Evolutionary conservation across 306 rosid species (phyloP).

Genomic region (Betula pendula): DNA sequence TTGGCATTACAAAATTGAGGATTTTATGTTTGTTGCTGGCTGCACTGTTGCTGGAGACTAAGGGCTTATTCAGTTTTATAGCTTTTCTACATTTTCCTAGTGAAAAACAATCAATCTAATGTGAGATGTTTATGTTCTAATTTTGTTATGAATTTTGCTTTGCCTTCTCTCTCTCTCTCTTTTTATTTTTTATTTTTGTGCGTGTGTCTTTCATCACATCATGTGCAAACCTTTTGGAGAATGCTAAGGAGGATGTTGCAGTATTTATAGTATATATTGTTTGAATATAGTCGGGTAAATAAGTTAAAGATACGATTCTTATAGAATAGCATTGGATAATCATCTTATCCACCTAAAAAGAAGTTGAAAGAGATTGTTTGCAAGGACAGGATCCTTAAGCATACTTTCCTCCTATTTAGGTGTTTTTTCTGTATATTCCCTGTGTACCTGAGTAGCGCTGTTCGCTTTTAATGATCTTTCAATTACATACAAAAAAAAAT

Average conservation of each 20-base stretch:
- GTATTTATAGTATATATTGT: background rate
- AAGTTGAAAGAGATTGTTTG: background rate
- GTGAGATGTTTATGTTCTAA: background rate
- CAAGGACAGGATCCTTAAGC: background rate
- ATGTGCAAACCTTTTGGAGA: background rate
- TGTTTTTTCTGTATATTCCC: no score
- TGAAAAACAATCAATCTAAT: slow-evolving; percentile 2
- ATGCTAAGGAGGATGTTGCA: background rate
- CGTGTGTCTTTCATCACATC: background rate
- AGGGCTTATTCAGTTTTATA: background rate
- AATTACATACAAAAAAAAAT: no score
- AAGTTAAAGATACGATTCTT: background rate
- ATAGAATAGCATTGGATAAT: background rate
- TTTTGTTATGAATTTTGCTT: background rate
- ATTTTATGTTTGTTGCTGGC: slow-evolving; percentile 5
- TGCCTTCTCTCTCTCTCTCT: background rate
- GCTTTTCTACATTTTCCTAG: slow-evolving; percentile 6
- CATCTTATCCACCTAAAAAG: background rate
- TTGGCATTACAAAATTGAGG: slow-evolving; percentile 10
- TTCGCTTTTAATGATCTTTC: no score
- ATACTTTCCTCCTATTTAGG: no score
- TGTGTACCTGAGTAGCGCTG: no score
- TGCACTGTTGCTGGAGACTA: slow-evolving; percentile 13
- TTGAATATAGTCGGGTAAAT: background rate
- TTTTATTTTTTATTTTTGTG: background rate